These are phyloP conservation scores for Paxillus involutus DNA, from an alignment of 768 basidiomycete species.

Conservation along the genomic window DNA sequence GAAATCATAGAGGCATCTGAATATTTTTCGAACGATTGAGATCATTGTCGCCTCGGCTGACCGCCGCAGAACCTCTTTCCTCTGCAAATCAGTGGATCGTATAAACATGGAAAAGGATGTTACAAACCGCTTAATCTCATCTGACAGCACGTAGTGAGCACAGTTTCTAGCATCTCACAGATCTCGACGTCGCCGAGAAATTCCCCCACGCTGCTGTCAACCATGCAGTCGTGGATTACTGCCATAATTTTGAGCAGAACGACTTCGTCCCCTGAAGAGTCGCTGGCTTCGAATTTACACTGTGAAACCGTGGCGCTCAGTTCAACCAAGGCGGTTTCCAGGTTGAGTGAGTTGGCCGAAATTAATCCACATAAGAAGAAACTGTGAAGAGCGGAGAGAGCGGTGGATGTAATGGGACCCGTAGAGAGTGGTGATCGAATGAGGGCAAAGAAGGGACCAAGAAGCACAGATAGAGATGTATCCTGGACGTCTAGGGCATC, in stretches of 20 bases:
- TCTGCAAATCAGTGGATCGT: slow-evolving; percentile 14
- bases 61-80: slow-evolving; percentile 77
- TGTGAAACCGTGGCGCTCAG: slow-evolving; percentile 89
- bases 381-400: slow-evolving; percentile 82
- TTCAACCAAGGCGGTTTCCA: slow-evolving; percentile 72
- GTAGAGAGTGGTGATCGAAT: slow-evolving; percentile 94
- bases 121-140: slow-evolving; percentile 90
- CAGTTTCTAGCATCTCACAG: slow-evolving; percentile 98
- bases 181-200: slow-evolving; percentile 89
- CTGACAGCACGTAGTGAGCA: slow-evolving; percentile 94
- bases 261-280: slow-evolving; percentile 96
- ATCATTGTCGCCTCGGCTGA: slow-evolving; percentile 92
- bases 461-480: slow-evolving; percentile 59
- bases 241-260: slow-evolving; percentile 90
- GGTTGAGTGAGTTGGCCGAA: slow-evolving; percentile 47
- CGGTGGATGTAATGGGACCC: slow-evolving; percentile 95
- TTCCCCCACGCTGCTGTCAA: slow-evolving; percentile 59
- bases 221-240: slow-evolving; percentile 83
- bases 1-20: slow-evolving; percentile 66
- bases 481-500: slow-evolving; percentile 54
- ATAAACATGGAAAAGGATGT: slow-evolving; percentile 2
- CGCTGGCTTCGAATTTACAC: slow-evolving; percentile 97
- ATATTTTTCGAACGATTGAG: slow-evolving; percentile 78
- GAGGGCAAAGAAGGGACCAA: slow-evolving; percentile 89
- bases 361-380: slow-evolving; percentile 84